Base-by-base conservation (phyloP, 257 asterid genomes). In the Schizonepeta tenuifolia region DNA sequence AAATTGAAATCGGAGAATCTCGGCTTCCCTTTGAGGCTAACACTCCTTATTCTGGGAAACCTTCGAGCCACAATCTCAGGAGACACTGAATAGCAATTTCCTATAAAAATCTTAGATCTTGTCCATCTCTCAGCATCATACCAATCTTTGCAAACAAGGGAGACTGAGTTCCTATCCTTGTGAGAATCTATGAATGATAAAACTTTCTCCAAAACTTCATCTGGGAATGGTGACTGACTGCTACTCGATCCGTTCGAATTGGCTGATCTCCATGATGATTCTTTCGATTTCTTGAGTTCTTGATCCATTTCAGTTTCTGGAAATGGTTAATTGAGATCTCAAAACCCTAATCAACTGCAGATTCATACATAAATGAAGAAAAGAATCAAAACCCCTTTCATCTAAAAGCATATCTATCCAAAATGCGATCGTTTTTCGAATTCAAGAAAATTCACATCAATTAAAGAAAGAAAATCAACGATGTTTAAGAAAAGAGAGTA, bases 61-160 rank as follows among this genome's bases (percentile, higher is more conserved):
- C 96, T 84, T 57, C 86, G 70, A 28, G 92, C 90, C 24, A 88
- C 95, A 49, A 88, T 86, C 70, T 86, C 96, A 9, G 96, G 96
- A 17, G 92, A 82, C 57, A 90, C 96, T 5, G 96, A 79, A 78
- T 90, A 90, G 79, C 97, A 86, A 76, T 90, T 90, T 2, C 96
- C 97, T 14, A 88, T 90, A 43, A 90, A 90, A 22, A 90, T 67
- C 76, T 85, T 90, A 17, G 87, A 79, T 75, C n/a, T n/a, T n/a
- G n/a, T n/a, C n/a, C n/a, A n/a, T n/a, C n/a, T n/a, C n/a, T n/a
- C n/a, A n/a, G n/a, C n/a, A n/a, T n/a, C n/a, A n/a, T n/a, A n/a
- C n/a, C n/a, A n/a, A n/a, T n/a, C n/a, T n/a, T n/a, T n/a, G n/a
- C n/a, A n/a, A n/a, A n/a, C n/a, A n/a, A n/a, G n/a, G n/a, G n/a